Evolutionary conservation across 2,329 filamentous ascomycete species (phyloP).

Genomic region (Venturiaceae sp.): DNA sequence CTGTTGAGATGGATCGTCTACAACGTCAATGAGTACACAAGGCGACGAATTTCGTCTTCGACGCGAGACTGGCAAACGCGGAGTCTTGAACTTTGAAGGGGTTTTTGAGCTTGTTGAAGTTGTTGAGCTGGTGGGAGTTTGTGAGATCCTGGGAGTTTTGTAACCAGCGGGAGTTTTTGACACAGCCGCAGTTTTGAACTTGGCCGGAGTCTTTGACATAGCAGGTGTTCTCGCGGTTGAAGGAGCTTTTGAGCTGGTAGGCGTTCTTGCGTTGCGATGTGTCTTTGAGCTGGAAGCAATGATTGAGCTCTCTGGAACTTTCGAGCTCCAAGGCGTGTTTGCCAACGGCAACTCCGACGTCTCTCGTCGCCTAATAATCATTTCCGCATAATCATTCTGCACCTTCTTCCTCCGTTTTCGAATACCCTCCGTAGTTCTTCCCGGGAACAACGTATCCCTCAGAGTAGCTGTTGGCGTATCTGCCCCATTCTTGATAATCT

Average conservation of each 20-base stretch:
- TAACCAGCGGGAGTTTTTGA: neutral
- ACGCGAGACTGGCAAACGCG: neutral
- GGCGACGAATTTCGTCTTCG: neutral
- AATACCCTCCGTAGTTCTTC: neutral
- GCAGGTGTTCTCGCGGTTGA: neutral
- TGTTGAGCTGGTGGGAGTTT: neutral
- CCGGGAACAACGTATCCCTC: neutral
- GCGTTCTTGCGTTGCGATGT: neutral
- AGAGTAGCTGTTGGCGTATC: neutral
- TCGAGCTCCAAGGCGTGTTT: neutral
- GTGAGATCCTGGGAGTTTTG: neutral
- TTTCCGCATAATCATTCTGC: neutral
- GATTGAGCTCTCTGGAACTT: neutral
- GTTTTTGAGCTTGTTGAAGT: neutral
- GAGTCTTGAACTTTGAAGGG: neutral
- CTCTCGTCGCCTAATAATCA: neutral
- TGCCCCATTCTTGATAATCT: neutral
- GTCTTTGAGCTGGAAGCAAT: neutral
- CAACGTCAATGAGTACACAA: neutral
- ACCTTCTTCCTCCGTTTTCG: neutral
- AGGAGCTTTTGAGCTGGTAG: neutral
- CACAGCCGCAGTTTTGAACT: neutral
- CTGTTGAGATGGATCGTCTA: neutral
- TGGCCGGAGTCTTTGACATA: neutral
- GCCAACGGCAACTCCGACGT: neutral